Evolutionary conservation across 164 flowering plant genomes (phyloP), one percentile per base, ranked within the genome.

Genomic region (Macadamia tetraphylla): DNA sequence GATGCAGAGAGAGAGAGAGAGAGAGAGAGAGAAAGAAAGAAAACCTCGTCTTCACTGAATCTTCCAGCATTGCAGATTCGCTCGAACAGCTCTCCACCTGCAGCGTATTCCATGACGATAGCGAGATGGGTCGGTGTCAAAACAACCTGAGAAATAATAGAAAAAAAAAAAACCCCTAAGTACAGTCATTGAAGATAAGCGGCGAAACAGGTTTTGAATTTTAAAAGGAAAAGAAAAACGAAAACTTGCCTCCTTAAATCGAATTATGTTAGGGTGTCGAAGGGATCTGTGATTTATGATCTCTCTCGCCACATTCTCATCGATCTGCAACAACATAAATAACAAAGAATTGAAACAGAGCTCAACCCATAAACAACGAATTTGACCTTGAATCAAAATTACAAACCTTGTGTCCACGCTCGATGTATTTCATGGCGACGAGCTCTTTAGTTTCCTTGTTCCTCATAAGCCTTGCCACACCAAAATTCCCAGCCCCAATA

Each of bases 241-340:
- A 29, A 13, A 9, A 74, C 65, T 70, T 6, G 75, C 98, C 92
- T 90, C 95, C 79, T 89, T 90, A 83, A 92, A 92, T 59, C 96
- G 87, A 76, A 92, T 88, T 10, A 92, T 90, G 68, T 92, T 92
- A 0, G 98, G 98, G 70, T 92, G 98, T 17, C 92, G 78, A 48
- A 92, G 90, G 35, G 95, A 86, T 80, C 88, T 73, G 77, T 90
- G 98, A 63, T 90, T 92, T 29, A 92, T 89, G 62, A 92, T 92
- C 82, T 92, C 98, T 70, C 96, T 86, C 1, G 95, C 95, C 63
- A 92, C 98, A 84, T 92, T 89, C 75, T 86, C 95, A 71, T 90
- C 95, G 74, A 92, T 92, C 98, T 92, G 73, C 62, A 80, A 40
- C 66, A 61, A 71, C 46, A 67, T 62, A 18, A 18, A 10, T 2